phyloP scores from a whole-genome alignment of 257 asterid genomes.

The Euphrasia confusa region DNA sequence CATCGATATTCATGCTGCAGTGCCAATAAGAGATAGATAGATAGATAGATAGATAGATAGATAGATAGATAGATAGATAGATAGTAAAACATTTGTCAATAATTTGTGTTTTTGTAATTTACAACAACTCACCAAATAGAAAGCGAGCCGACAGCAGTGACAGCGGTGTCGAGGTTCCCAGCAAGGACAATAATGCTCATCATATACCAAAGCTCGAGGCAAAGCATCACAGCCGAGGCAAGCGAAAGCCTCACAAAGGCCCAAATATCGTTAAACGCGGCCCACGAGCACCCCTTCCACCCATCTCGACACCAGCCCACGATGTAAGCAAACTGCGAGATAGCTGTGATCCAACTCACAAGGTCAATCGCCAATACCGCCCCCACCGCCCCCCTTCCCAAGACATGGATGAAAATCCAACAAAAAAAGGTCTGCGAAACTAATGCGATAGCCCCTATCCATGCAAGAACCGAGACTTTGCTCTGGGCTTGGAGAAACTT shows the following conservation, averaged over 20 bases:
- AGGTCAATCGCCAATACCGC: slow-evolving; percentile 51
- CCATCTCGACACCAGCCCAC: slow-evolving; percentile 76
- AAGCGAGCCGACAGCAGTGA: slow-evolving; percentile 74
- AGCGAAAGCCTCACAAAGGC: slow-evolving; percentile 67
- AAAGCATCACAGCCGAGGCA: slow-evolving; percentile 77
- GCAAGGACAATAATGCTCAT: slow-evolving; percentile 68
- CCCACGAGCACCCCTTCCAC: slow-evolving; percentile 67
- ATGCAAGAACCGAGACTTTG: slow-evolving; percentile 54
- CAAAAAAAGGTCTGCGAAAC: slow-evolving; percentile 36
- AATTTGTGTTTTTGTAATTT: not conserved
- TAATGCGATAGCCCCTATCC: slow-evolving; percentile 47
- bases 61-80: not conserved
- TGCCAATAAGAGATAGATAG: slow-evolving; percentile 1
- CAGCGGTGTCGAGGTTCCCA: slow-evolving; percentile 69
- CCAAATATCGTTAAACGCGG: slow-evolving; percentile 71
- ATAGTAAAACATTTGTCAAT: not conserved
- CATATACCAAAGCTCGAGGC: slow-evolving; percentile 83
- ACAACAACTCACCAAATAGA: slow-evolving; percentile 58
- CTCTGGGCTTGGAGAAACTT: slow-evolving; percentile 86
- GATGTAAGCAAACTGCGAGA: slow-evolving; percentile 49
- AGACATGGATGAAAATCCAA: slow-evolving; percentile 52
- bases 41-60: too few relatives aligned
- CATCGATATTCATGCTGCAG: slow-evolving; percentile 45
- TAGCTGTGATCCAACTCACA: slow-evolving; percentile 45
- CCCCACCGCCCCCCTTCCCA: slow-evolving; percentile 56